These are phyloP conservation scores for Luffa aegyptiaca DNA, from an alignment of 306 rosid genomes.

Conservation along the genomic window DNA sequence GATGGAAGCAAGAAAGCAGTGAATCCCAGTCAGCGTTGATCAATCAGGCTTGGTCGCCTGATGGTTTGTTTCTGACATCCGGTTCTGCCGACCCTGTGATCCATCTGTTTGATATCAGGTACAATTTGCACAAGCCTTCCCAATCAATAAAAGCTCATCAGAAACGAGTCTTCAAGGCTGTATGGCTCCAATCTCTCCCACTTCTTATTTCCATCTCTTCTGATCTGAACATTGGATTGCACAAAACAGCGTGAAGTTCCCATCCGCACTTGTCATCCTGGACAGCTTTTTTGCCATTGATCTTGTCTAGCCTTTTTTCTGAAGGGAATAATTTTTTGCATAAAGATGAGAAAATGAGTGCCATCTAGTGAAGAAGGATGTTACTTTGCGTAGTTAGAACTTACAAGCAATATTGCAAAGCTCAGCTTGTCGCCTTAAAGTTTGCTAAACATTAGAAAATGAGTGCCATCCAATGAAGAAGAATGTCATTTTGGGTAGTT, in stretches of 20 bases:
- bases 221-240: constrained; percentile 76
- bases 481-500: background rate
- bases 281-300: background rate
- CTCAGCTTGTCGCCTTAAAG: background rate
- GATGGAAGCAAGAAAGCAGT: constrained; percentile 98
- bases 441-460: background rate
- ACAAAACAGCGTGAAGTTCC: constrained; percentile 41
- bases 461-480: background rate
- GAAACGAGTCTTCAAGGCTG: constrained; percentile 91
- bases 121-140: constrained; percentile 53
- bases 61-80: constrained; percentile 72
- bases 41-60: constrained; percentile 98
- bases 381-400: background rate
- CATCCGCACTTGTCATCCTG: background rate
- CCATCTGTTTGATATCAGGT: constrained; percentile 89
- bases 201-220: constrained; percentile 89
- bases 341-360: background rate
- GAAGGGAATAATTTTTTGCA: background rate
- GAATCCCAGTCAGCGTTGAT: constrained; percentile 95
- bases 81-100: constrained; percentile 88
- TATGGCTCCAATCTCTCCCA: constrained; percentile 74
- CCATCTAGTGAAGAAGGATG: background rate
- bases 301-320: background rate
- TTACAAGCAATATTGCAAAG: background rate
- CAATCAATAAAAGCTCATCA: constrained; percentile 82